A percentile compares a stretch with the other conserved stretches of the same genome.
These are phyloP conservation scores for Mariannaea sp. DNA, from an alignment of 2,329 filamentous ascomycete genomes.

Conservation along the genomic window DNA sequence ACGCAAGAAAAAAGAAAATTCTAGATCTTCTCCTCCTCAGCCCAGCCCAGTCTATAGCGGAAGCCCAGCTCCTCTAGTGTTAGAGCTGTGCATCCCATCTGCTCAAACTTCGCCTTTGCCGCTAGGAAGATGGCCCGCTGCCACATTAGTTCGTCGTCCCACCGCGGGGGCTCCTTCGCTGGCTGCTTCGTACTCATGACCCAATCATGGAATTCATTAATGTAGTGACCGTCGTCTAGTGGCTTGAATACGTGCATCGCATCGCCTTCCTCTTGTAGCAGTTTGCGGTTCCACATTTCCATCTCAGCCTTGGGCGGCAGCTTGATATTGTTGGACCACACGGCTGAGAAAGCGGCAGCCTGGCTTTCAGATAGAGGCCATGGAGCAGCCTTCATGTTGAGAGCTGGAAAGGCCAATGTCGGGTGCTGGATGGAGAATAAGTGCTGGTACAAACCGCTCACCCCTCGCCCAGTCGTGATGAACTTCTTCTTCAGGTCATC, in stretches of 20 bases:
- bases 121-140: slow-evolving; percentile 68
- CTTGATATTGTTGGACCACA: slow-evolving; percentile 72
- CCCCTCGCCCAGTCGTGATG: slow-evolving; percentile 70
- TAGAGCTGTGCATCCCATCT: slow-evolving; percentile 65
- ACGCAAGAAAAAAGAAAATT: neutral
- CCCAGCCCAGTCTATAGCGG: slow-evolving; percentile 49
- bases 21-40: slow-evolving; percentile 5
- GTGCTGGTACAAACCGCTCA: slow-evolving; percentile 77
- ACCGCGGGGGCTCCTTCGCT: slow-evolving; percentile 72
- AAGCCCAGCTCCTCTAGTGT: slow-evolving; percentile 76
- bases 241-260: slow-evolving; percentile 39
- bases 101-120: slow-evolving; percentile 74
- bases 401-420: slow-evolving; percentile 75
- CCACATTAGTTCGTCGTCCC: slow-evolving; percentile 75
- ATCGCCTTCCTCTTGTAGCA: slow-evolving; percentile 55
- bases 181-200: slow-evolving; percentile 53
- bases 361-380: slow-evolving; percentile 83
- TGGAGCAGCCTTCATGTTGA: slow-evolving; percentile 86
- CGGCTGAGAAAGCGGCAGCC: slow-evolving; percentile 73
- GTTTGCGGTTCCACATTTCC: slow-evolving; percentile 67
- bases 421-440: slow-evolving; percentile 77
- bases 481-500: slow-evolving; percentile 53
- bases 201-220: slow-evolving; percentile 72
- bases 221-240: slow-evolving; percentile 65
- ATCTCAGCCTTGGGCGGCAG: slow-evolving; percentile 70